phyloP scores from a whole-genome alignment of 2,329 filamentous ascomycete genomes.

The Epicoccum nigrum region DNA sequence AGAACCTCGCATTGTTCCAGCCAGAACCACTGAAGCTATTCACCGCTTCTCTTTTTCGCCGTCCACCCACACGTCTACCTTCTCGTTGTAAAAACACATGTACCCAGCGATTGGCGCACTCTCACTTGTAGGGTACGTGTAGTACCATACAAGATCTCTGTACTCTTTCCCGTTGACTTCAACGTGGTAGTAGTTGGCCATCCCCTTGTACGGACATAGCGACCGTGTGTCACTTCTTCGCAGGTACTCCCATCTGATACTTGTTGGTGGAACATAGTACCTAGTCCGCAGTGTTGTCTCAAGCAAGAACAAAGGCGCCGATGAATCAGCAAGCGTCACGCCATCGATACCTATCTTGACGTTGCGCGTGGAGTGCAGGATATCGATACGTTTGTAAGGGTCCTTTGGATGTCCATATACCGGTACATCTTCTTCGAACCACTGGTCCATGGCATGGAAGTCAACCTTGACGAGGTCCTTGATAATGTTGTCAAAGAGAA shows the following conservation, averaged over 20 bases:
- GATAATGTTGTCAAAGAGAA: slow-evolving; percentile 38
- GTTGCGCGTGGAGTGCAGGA: slow-evolving; percentile 61
- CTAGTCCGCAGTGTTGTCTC: slow-evolving; percentile 66
- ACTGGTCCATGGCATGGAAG: slow-evolving; percentile 48
- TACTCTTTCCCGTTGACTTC: slow-evolving; percentile 53
- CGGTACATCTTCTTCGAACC: slow-evolving; percentile 65
- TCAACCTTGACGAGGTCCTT: slow-evolving; percentile 40
- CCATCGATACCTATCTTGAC: slow-evolving; percentile 60
- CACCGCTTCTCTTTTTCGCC: slow-evolving; percentile 51
- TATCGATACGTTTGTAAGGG: slow-evolving; percentile 69
- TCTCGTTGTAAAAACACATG: slow-evolving; percentile 72
- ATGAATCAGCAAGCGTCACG: slow-evolving; percentile 53
- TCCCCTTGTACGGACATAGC: slow-evolving; percentile 71
- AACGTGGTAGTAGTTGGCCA: slow-evolving; percentile 67
- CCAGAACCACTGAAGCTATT: background rate
- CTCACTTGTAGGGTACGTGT: slow-evolving; percentile 63
- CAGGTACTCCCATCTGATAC: slow-evolving; percentile 56
- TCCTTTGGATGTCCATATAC: slow-evolving; percentile 70
- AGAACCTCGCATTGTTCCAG: too few relatives aligned
- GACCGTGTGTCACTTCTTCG: slow-evolving; percentile 60
- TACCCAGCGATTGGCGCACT: slow-evolving; percentile 61
- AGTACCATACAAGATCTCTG: slow-evolving; percentile 68
- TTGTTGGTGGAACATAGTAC: slow-evolving; percentile 64
- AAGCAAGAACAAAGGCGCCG: slow-evolving; percentile 59
- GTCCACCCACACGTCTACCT: slow-evolving; percentile 67